Conservation (phyloP, 176 grass and related monocot genomes). For the Triticum aestivum region IWGSC_CS_RefSeq_v2.1 NC_057807.1:579172260-579172759, state of each 20-base stretch:
- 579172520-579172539: constrained; percentile 40
- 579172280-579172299: constrained; percentile 34
- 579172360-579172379: constrained; percentile 34
- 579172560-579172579: constrained; percentile 58
- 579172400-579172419: constrained; percentile 28
- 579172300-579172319: constrained; percentile 9
- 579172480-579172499: constrained; percentile 55
- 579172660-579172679: constrained; percentile 47
- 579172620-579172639: constrained; percentile 51
- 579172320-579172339: constrained; percentile 26
- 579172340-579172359: constrained; percentile 15
- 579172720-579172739: constrained; percentile 49
- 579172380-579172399: constrained; percentile 29
- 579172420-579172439: constrained; percentile 32
- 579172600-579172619: constrained; percentile 53
- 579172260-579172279: constrained; percentile 17
- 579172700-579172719: constrained; percentile 49
- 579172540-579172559: constrained; percentile 43
- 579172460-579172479: constrained; percentile 47
- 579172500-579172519: constrained; percentile 48
- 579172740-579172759: constrained; percentile 27
- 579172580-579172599: constrained; percentile 47
- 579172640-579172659: constrained; percentile 17
- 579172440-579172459: constrained; percentile 43
- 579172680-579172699: constrained; percentile 21